Base-by-base conservation (phyloP, 2,329 filamentous ascomycete species). In the Fusarium caatingaense region DNA sequence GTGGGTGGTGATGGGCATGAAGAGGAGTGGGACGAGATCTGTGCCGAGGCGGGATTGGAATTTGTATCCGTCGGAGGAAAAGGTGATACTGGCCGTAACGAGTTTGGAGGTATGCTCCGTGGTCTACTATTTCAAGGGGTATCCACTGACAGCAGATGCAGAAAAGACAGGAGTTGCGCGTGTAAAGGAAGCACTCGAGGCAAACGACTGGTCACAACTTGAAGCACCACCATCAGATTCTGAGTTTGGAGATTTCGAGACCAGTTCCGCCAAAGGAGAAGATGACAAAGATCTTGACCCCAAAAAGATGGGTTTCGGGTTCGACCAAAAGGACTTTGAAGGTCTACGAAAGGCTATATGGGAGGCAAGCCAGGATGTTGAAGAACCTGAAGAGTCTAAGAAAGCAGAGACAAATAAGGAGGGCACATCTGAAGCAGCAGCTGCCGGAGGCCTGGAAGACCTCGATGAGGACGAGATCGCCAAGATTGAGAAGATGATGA, bases 401-500 rank as follows among this genome's bases (percentile, higher is more conserved):
- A 49, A 59, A 21, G 23, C 57, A 18, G 72, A 69, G 16, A 55
- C 61, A 15, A 65, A 63, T 45, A 63, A 65, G 47, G 60, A 54
- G 34, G 60, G 68, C 12, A 30, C 60, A 51, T 44, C 56, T 20
- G 34, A 62, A 44, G 20, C 66, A 34, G 28, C 20, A 11, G 23
- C 32, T n/a, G 5, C 73, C 78, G 20, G 80, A 80, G 79, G 83
- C 6, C 56, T 83, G 4, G 80, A 78, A 18, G 83, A 85, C 9
- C 54, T 83, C 3, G 80, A 79, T n/a, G 83, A 85, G 1, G 82
- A 86, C 7, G 86, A 88, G 34, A 83, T 91, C 18, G 83, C 85
- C 72, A 87, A 88, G 76, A 76, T 92, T 30, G 88, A 91, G 72
- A 79, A 80, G 54, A 87, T 91, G 85, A 90, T 92, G 87, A 79